Evolutionary conservation across 1,284 basidiomycete species (phyloP).

Genomic region (Pascua sp.): DNA sequence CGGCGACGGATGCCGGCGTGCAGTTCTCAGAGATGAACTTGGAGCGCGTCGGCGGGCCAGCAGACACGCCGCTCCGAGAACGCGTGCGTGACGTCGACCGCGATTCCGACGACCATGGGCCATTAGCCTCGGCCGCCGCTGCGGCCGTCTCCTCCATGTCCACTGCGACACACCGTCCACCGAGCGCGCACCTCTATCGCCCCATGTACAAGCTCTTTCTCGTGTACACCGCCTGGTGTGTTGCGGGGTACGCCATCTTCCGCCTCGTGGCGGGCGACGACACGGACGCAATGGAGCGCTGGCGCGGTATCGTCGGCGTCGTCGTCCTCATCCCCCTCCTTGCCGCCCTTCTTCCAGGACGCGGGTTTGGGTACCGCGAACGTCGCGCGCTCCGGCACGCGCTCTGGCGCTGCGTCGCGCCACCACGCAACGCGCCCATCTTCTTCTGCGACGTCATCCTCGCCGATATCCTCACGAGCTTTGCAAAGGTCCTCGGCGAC

Average conservation of each 20-base stretch:
- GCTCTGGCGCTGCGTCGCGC: slow-evolving; percentile 67
- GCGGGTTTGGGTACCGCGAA: slow-evolving; percentile 64
- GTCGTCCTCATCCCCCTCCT: slow-evolving; percentile 61
- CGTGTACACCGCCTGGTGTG: slow-evolving; percentile 60
- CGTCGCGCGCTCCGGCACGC: slow-evolving; percentile 71
- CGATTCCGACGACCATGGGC: slow-evolving; percentile 2
- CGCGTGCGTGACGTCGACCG: slow-evolving; percentile 6
- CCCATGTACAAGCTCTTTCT: slow-evolving; percentile 67
- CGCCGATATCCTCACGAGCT: slow-evolving; percentile 93
- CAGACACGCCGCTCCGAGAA: background rate
- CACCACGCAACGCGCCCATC: slow-evolving; percentile 61
- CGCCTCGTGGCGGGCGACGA: slow-evolving; percentile 60
- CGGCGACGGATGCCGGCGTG: background rate
- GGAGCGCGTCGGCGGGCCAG: no score
- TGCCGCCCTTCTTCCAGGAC: slow-evolving; percentile 63
- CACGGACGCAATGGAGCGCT: slow-evolving; percentile 62
- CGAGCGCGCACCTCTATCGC: slow-evolving; percentile 51
- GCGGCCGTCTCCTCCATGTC: background rate
- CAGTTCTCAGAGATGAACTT: no score
- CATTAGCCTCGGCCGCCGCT: no score
- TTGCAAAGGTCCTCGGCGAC: slow-evolving; percentile 94
- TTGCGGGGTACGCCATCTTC: slow-evolving; percentile 65
- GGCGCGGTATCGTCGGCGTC: slow-evolving; percentile 69
- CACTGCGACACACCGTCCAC: slow-evolving; percentile 5
- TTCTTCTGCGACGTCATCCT: slow-evolving; percentile 90